Percentiles rank a stretch among this genome's conserved stretches.
Evolutionary conservation across 768 basidiomycete species (phyloP).

Genomic region (Pholiota conissans): DNA sequence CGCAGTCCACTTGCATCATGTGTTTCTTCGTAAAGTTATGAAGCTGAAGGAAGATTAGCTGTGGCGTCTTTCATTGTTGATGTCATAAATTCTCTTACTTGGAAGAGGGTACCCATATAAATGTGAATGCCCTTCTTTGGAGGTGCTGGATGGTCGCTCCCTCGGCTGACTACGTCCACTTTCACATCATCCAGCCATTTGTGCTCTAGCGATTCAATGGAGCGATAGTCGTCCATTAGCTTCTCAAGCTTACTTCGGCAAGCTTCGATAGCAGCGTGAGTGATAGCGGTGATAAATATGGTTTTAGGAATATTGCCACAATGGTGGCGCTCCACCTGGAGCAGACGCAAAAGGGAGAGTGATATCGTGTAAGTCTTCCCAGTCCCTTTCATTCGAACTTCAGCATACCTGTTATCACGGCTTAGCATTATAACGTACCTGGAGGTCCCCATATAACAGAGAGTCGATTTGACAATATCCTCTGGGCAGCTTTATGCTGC

Average conservation of each 20-base stretch:
- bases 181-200: conserved; percentile 44
- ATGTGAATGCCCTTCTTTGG: conserved; percentile 28
- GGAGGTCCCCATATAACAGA: conserved; percentile 55
- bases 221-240: conserved; percentile 35
- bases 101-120: conserved; percentile 50
- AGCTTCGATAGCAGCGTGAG: conserved; percentile 54
- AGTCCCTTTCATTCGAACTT: conserved; percentile 33
- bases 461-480: conserved; percentile 43
- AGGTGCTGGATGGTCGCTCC: conserved; percentile 40
- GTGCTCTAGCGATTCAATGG: conserved; percentile 34
- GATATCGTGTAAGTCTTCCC: conserved; percentile 56
- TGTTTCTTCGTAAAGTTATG: conserved; percentile 46
- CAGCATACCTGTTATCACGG: neutral
- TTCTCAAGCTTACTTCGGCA: conserved; percentile 40
- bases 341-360: conserved; percentile 43
- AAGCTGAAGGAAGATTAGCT: conserved; percentile 27
- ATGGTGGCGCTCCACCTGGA: conserved; percentile 38
- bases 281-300: conserved; percentile 51
- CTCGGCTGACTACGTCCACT: conserved; percentile 41
- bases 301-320: conserved; percentile 31
- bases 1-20: conserved; percentile 39
- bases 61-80: neutral
- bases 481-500: conserved; percentile 43
- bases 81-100: conserved; percentile 27
- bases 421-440: conserved; percentile 24